Evolutionary conservation across 805 yeast species (phyloP), one percentile per base, ranked within the genome.

Genomic region (Spathaspora sp.): DNA sequence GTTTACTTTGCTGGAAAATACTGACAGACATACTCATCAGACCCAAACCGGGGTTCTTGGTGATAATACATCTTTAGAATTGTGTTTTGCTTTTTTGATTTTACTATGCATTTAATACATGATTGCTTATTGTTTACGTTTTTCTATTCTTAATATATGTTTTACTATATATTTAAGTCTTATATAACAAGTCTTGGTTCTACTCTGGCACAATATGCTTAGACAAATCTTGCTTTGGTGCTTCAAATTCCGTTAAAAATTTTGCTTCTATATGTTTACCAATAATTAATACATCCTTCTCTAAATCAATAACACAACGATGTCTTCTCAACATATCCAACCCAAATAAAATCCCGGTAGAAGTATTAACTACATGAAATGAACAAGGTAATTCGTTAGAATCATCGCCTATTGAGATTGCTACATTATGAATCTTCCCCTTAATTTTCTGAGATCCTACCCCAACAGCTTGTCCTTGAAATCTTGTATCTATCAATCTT

Each of bases 401-500:
- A 4, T 75, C 68, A 29, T 73, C 77, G 14, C 88, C 96, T 44
- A 94, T 83, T 57, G 83, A 85, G 42, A 94, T 77, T 17, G 96
- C 96, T 0, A 90, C 96, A 56, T 89, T 84, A 65, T 94, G 98
- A 42, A 94, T 86, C 55, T 88, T 77, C 2, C 99, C 99, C 31
- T 83, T 64, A 47, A 91, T 89, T 53, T 80, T 76, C 19, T 87
- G 83, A 1, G 83, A 77, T 1, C 99, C 99, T 12, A 94, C 97
- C 44, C 99, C 99, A 50, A 82, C 74, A 1, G 97, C 97, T 61
- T 83, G 83, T 19, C 97, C 97, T 44, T 75, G 75, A 64, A 85
- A 90, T 54, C 97, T 75, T 54, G 71, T 82, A 65, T 94, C 99
- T 5, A 94, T 82, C 51, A 91, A 70, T 57, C 86, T 82, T 23